These are phyloP conservation scores for Cucumis hystrix DNA, from an alignment of 306 rosid species.

Conservation along the genomic window DNA sequence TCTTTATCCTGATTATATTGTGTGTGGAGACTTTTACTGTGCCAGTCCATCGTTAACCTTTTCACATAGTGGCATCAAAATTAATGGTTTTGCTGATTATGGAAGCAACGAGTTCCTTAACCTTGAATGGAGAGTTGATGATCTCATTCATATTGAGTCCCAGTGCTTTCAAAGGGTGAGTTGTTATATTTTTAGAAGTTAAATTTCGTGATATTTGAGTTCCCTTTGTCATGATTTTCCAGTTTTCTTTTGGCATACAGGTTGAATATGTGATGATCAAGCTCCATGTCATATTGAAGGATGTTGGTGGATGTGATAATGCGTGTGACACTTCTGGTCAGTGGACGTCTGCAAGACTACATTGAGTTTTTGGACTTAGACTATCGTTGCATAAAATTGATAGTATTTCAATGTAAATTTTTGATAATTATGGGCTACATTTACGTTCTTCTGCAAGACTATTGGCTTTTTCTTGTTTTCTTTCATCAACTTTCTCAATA, in stretches of 20 bases:
- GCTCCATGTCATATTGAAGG: constrained; percentile 45
- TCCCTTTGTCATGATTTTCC: constrained; percentile 6
- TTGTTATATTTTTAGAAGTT: constrained; percentile 12
- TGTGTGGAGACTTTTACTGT: constrained; percentile 55
- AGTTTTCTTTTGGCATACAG: constrained; percentile 37
- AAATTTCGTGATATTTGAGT: constrained; percentile 5
- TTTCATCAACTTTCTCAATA: constrained; percentile 3
- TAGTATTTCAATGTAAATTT: neutral
- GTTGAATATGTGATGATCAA: constrained; percentile 42
- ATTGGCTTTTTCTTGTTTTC: neutral
- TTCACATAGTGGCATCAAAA: constrained; percentile 45
- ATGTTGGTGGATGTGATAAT: constrained; percentile 24
- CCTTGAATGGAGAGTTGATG: constrained; percentile 60
- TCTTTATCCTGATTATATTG: constrained; percentile 70
- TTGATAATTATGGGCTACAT: neutral
- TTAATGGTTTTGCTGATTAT: constrained; percentile 33
- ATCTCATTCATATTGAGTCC: constrained; percentile 45
- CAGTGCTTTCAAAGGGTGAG: constrained; percentile 58
- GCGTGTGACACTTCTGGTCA: constrained; percentile 41
- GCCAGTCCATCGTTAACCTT: constrained; percentile 43
- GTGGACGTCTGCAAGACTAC: constrained; percentile 12
- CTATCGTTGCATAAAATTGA: neutral
- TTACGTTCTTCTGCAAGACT: neutral
- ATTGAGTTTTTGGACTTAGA: constrained; percentile 1
- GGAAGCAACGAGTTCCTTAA: constrained; percentile 28